Percentiles rank a stretch among this genome's conserved stretches.
These are phyloP conservation scores for Fusarium duplospermum DNA, from an alignment of 2,329 filamentous ascomycete species.

Conservation along the genomic window DNA sequence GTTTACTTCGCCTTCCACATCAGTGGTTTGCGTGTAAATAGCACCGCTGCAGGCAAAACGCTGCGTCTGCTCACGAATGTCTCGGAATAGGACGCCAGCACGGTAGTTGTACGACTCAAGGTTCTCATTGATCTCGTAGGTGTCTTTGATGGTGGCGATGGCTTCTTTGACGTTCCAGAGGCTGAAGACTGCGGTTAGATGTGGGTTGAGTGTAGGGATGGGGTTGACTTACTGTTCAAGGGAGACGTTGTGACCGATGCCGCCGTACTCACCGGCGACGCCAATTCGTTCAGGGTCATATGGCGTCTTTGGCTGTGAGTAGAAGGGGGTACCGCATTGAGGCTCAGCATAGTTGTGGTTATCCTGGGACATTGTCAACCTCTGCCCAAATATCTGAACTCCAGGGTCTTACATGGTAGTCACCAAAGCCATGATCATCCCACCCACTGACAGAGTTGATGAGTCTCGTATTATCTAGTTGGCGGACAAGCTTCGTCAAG, in stretches of 20 bases:
- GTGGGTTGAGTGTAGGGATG: fast-evolving
- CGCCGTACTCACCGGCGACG: constrained; percentile 78
- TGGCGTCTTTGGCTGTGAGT: constrained; percentile 66
- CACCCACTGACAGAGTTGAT: constrained; percentile 74
- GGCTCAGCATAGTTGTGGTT: constrained; percentile 80
- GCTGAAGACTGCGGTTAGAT: constrained; percentile 54
- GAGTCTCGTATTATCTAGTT: constrained; percentile 72
- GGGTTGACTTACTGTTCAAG: constrained; percentile 52
- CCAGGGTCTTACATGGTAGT: constrained; percentile 55
- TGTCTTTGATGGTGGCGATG: constrained; percentile 71
- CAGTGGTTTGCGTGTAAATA: constrained; percentile 79
- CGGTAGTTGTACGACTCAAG: constrained; percentile 75
- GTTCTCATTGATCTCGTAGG: constrained; percentile 73
- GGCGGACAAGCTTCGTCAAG: constrained; percentile 65
- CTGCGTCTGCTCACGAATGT: constrained; percentile 71
- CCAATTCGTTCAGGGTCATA: constrained; percentile 71
- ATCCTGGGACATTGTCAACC: constrained; percentile 51
- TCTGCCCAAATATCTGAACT: fast-evolving
- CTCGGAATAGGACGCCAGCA: constrained; percentile 67
- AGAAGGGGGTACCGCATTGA: constrained; percentile 77
- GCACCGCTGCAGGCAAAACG: constrained; percentile 73
- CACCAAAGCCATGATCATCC: constrained; percentile 75
- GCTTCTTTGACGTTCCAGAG: constrained; percentile 73
- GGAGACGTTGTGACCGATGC: constrained; percentile 73
- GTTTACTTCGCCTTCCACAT: constrained; percentile 81